Conservation (phyloP, 352 stramenopile species). For the Pythium monospermum region DNA sequence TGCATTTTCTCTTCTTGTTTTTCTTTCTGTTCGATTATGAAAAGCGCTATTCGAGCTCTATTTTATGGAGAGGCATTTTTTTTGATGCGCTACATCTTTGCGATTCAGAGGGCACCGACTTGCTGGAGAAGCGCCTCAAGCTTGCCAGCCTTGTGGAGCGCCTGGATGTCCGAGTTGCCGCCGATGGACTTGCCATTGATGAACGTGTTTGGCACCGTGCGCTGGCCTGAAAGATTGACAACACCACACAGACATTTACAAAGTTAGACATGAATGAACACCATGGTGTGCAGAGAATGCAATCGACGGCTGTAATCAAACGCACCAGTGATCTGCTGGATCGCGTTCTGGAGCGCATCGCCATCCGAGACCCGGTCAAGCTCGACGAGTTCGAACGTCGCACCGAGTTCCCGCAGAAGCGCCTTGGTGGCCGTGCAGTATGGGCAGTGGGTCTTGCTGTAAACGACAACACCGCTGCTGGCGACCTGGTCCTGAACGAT, state of each 20-base stretch:
- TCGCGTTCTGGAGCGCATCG: constrained; percentile 51
- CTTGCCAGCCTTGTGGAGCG: constrained; percentile 81
- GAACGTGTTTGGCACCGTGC: constrained; percentile 97
- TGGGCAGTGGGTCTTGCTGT: constrained; percentile 94
- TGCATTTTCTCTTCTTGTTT: too few species aligned
- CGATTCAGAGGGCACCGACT: constrained; percentile 32
- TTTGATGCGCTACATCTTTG: neutral
- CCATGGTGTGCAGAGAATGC: neutral
- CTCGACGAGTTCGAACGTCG: constrained; percentile 53
- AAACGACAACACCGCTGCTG: constrained; percentile 63
- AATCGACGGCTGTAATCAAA: constrained; percentile 2
- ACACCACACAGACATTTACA: constrained; percentile 12
- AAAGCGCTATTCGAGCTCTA: constrained; percentile 4
- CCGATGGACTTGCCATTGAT: constrained; percentile 93
- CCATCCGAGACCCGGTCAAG: constrained; percentile 48
- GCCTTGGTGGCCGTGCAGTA: constrained; percentile 87
- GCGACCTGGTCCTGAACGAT: constrained; percentile 61
- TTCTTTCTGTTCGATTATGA: too few species aligned
- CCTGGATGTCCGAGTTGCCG: constrained; percentile 93
- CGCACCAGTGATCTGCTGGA: constrained; percentile 51
- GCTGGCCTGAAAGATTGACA: constrained; percentile 58
- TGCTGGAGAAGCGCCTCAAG: constrained; percentile 86
- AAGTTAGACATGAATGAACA: constrained; percentile 2
- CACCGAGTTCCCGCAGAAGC: constrained; percentile 50
- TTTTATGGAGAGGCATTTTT: too few species aligned